Evolutionary conservation across 345 rosid genomes (phyloP).

Genomic region (Excoecaria agallocha): DNA sequence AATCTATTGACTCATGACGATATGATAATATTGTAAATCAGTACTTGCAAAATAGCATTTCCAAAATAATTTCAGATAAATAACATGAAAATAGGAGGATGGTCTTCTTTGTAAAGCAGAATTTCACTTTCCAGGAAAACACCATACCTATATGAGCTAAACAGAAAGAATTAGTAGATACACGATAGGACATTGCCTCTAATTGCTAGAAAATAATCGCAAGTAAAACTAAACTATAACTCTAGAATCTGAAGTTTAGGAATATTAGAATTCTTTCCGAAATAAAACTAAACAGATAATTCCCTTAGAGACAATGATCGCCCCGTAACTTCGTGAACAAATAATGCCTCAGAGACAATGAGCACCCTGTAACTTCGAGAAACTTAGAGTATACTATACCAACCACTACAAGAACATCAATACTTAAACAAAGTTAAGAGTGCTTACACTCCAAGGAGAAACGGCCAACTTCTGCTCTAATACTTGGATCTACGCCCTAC

Average conservation of each 20-base stretch:
- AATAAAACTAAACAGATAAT: neutral
- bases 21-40: neutral
- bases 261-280: neutral
- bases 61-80: too few species aligned
- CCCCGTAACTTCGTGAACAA: too few species aligned
- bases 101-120: neutral
- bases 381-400: neutral
- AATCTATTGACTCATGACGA: neutral
- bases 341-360: too few species aligned
- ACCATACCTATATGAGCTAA: neutral
- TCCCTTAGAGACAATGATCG: too few species aligned
- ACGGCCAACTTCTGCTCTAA: slow-evolving; percentile 96
- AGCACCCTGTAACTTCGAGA: too few species aligned
- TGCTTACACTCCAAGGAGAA: slow-evolving; percentile 97
- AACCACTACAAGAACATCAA: neutral
- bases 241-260: neutral
- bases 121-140: neutral
- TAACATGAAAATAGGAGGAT: neutral
- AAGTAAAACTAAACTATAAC: neutral
- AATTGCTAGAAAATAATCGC: neutral
- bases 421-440: neutral
- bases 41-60: neutral
- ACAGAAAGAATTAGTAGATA: neutral
- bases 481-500: slow-evolving; percentile 88
- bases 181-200: neutral